A percentile compares a stretch with the other conserved stretches of the same genome.
phyloP scores from a whole-genome alignment of 2,329 filamentous ascomycete genomes.

The Arthroderma sp. region DNA sequence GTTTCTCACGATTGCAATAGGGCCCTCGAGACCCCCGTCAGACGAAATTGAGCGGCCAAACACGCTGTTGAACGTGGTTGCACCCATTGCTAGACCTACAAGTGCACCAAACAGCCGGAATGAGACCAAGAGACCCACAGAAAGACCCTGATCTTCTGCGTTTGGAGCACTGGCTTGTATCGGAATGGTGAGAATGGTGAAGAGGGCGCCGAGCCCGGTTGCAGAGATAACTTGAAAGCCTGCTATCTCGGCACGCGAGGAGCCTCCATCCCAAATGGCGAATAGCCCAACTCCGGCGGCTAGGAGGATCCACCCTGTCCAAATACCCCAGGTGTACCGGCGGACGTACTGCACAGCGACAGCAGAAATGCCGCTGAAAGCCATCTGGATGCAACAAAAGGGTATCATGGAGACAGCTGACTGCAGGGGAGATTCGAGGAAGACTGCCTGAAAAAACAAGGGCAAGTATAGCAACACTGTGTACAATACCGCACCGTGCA shows the following conservation, averaged over 20 bases:
- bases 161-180: not conserved
- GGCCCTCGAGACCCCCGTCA: not conserved
- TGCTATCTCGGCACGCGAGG: too few species aligned
- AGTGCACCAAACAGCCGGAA: not conserved
- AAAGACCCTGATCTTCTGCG: not conserved
- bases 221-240: not conserved
- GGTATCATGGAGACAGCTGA: not conserved
- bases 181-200: not conserved
- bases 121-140: not conserved
- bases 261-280: too few species aligned
- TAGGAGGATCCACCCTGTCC: not conserved
- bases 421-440: not conserved
- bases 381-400: not conserved
- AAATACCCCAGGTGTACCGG: too few species aligned
- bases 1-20: not conserved
- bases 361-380: not conserved
- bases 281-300: not conserved
- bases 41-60: not conserved
- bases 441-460: not conserved
- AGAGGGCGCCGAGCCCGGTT: too few species aligned
- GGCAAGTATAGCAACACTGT: not conserved
- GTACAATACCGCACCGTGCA: not conserved
- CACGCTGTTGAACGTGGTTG: not conserved
- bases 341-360: not conserved
- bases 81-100: not conserved